These are phyloP conservation scores for Globisporangium irregulare DNA, from an alignment of 352 stramenopile species.

Conservation along the genomic window DNA sequence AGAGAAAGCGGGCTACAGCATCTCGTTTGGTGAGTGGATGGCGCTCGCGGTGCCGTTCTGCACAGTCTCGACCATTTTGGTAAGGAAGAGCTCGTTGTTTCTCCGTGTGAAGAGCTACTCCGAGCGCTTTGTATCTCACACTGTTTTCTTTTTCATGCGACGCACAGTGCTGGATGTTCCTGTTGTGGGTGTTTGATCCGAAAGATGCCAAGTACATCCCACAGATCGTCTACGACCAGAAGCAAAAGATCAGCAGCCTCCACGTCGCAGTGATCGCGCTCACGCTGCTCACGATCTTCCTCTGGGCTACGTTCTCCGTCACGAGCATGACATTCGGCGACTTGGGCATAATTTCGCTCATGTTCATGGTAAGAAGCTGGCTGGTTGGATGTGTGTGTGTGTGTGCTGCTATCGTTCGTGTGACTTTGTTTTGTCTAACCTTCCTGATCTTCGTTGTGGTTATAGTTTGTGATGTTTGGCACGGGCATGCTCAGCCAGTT, in stretches of 20 bases:
- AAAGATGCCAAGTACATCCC: constrained; percentile 89
- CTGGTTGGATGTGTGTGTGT: not conserved
- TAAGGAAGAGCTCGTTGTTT: constrained; percentile 26
- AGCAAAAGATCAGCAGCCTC: constrained; percentile 85
- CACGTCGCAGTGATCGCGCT: constrained; percentile 89
- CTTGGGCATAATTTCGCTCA: constrained; percentile 88
- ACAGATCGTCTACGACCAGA: constrained; percentile 91
- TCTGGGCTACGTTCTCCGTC: constrained; percentile 87
- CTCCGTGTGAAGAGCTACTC: not conserved
- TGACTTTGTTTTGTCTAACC: not conserved
- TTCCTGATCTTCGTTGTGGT: not conserved
- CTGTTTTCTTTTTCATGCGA: not conserved
- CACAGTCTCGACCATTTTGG: constrained; percentile 79
- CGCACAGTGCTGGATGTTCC: constrained; percentile 82
- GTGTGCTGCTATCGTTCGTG: not conserved
- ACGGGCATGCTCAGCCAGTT: constrained; percentile 89
- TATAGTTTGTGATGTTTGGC: constrained; percentile 85
- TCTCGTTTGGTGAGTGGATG: constrained; percentile 92
- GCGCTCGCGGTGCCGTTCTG: constrained; percentile 87
- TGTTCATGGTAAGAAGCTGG: constrained; percentile 76
- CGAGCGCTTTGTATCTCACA: not conserved
- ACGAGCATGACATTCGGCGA: constrained; percentile 88
- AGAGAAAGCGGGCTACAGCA: constrained; percentile 82
- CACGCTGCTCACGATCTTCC: constrained; percentile 87
- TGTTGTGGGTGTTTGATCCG: constrained; percentile 85